Evolutionary conservation across 768 basidiomycete species (phyloP).

Genomic region (Aureoboletus auriporus): DNA sequence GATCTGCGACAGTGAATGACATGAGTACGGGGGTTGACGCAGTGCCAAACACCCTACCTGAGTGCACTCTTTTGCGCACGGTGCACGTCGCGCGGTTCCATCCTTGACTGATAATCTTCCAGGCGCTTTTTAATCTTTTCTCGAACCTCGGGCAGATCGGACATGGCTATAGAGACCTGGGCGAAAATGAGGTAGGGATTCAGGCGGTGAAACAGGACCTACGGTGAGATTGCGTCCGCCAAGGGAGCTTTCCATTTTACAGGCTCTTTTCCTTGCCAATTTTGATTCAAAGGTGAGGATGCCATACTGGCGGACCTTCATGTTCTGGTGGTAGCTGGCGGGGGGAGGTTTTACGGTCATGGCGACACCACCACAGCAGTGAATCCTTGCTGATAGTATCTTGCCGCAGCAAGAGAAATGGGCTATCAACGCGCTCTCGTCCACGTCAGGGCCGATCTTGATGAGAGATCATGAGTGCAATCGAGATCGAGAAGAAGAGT

Average conservation of each 20-base stretch:
- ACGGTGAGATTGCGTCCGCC: conserved; percentile 40
- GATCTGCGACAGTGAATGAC: conserved; percentile 17
- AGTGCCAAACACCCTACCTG: conserved; percentile 10
- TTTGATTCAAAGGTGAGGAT: conserved; percentile 41
- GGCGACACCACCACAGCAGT: conserved; percentile 31
- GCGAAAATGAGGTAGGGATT: neutral
- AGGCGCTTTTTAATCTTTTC: conserved; percentile 28
- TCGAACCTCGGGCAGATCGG: conserved; percentile 32
- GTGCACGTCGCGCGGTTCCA: conserved; percentile 12
- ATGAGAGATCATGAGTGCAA: conserved; percentile 3
- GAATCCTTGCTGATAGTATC: conserved; percentile 19
- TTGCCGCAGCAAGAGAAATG: conserved; percentile 25
- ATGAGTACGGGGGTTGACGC: conserved; percentile 1
- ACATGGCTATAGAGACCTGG: conserved; percentile 26
- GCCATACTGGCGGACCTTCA: conserved; percentile 47
- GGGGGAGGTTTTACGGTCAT: conserved; percentile 24
- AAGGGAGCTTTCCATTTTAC: conserved; percentile 38
- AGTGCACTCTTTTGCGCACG: conserved; percentile 23
- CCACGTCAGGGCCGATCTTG: conserved; percentile 31
- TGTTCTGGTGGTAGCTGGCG: conserved; percentile 31
- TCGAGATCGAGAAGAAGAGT: neutral
- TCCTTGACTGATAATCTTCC: conserved; percentile 18
- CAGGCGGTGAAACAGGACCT: conserved; percentile 14
- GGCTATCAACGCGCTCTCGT: conserved; percentile 18
- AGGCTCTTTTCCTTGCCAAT: conserved; percentile 37